phyloP scores from a whole-genome alignment of 169 alveolate genomes.

The Ichthyophthirius multifiliis region DNA sequence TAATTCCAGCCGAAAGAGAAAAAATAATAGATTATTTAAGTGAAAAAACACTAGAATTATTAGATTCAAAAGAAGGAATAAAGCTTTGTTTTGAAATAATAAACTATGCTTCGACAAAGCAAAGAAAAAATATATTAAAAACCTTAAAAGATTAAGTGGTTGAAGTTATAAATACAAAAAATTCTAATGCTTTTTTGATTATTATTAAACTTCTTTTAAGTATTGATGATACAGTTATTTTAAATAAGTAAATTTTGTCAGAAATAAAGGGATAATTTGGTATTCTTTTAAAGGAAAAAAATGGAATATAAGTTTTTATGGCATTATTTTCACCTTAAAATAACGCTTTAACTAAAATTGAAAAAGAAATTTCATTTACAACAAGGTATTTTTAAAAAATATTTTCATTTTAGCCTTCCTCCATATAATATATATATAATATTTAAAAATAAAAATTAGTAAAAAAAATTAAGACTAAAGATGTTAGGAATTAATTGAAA shows the following conservation, averaged over 20 bases:
- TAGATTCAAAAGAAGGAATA: slow-evolving; percentile 14
- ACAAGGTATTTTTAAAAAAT: neutral
- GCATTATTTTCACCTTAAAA: slow-evolving; percentile 1
- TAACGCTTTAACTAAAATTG: slow-evolving; percentile 1
- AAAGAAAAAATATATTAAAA: neutral
- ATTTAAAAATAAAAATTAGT: neutral
- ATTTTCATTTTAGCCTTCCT: neutral
- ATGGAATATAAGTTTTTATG: neutral
- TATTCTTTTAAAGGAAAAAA: neutral
- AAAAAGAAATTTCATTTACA: slow-evolving; percentile 10
- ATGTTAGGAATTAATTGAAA: neutral
- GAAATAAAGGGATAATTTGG: neutral
- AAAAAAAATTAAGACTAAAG: neutral
- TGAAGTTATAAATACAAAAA: neutral
- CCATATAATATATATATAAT: neutral
- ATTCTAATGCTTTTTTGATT: neutral
- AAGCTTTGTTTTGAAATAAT: slow-evolving; percentile 10
- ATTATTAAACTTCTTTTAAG: neutral
- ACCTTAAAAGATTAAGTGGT: slow-evolving; percentile 2
- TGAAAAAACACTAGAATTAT: neutral
- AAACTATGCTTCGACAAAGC: slow-evolving; percentile 11
- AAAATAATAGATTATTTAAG: neutral
- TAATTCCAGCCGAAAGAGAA: slow-evolving; percentile 7
- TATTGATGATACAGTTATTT: slow-evolving; percentile 6
- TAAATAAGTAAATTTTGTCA: neutral